Evolutionary conservation across 1,139 yeast genomes (phyloP), one percentile per base, ranked within the genome.

Genomic region (Magnusiomyces magnusii): DNA sequence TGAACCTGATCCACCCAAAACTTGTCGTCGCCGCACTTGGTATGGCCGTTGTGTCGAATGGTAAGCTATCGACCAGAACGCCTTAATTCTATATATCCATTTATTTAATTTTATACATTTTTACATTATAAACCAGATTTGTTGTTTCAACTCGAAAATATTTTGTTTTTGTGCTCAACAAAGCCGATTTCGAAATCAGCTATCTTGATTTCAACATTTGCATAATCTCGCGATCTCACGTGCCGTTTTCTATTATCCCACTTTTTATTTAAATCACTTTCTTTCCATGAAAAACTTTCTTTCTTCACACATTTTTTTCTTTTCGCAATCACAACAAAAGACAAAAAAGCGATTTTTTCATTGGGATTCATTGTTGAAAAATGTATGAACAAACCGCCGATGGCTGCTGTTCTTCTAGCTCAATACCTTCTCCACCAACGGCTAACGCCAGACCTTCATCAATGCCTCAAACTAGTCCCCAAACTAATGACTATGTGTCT

Each of bases 21-120:
- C 61, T 47, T 68, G 71, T 54, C 58, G 64, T 13, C 57, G 63
- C 9, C 61, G 71, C 23, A 60, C 68, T 2, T 68, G 71, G 71
- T 68, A 67, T 52, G 71, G 71, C 42, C 63, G 67, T 34, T 68
- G 71, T 54, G 50, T 65, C 24, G 69, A 67, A 51, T 67, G 65
- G 51, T 47, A 42, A 36, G 15, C 15, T 15, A 39, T n/a, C 36
- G 27, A 36, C n/a, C 21, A 7, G 23, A 27, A 21, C 47, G 24
- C 13, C 44, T 56, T 21, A n/a, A 31, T 17, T 44, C 17, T 51
- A 31, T 42, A 7, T 31, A 9, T 31, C 13, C 36, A 31, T 31
- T 39, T 39, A 28, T 44, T 44, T 52, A 19, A 7, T n/a, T n/a
- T n/a, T n/a, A n/a, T 27, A 31, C 24, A 31, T 41, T 31, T 31